A percentile compares a stretch with the other conserved stretches of the same genome.
These are phyloP conservation scores for Talaromyces sp. DNA, from an alignment of 2,329 filamentous ascomycete genomes.

Conservation along the genomic window DNA sequence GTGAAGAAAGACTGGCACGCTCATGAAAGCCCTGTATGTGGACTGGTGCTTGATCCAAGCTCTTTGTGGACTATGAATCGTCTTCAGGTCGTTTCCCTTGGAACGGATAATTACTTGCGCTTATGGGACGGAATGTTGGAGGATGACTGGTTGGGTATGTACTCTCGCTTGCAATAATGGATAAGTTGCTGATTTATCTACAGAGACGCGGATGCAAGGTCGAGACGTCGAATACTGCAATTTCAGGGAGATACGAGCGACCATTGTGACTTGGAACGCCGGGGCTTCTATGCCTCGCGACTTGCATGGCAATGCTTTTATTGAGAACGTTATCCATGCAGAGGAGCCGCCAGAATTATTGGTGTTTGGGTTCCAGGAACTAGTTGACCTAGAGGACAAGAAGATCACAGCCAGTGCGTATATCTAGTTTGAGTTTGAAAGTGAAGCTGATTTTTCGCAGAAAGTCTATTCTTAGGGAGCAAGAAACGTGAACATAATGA, in stretches of 20 bases:
- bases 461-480: slow-evolving; percentile 74
- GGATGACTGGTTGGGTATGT: slow-evolving; percentile 80
- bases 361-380: slow-evolving; percentile 94
- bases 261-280: slow-evolving; percentile 94
- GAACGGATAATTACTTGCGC: slow-evolving; percentile 78
- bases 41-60: slow-evolving; percentile 72
- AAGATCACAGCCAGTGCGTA: slow-evolving; percentile 83
- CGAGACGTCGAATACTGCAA: slow-evolving; percentile 79
- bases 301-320: slow-evolving; percentile 74
- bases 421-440: background rate
- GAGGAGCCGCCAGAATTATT: slow-evolving; percentile 81
- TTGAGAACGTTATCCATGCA: slow-evolving; percentile 73
- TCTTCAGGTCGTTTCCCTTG: slow-evolving; percentile 79
- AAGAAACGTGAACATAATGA: slow-evolving; percentile 78
- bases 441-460: slow-evolving; percentile 31
- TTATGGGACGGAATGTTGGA: slow-evolving; percentile 91
- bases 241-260: slow-evolving; percentile 75
- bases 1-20: slow-evolving; percentile 94
- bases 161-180: background rate
- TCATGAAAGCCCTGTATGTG: slow-evolving; percentile 77
- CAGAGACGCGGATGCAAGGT: slow-evolving; percentile 79
- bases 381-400: slow-evolving; percentile 98
- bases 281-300: slow-evolving; percentile 90
- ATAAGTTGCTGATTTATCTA: slow-evolving; percentile 21
- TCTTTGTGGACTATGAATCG: slow-evolving; percentile 83